Evolutionary conservation across 2,329 filamentous ascomycete species (phyloP).

Genomic region (Pyrenophora tritici-repentis): DNA sequence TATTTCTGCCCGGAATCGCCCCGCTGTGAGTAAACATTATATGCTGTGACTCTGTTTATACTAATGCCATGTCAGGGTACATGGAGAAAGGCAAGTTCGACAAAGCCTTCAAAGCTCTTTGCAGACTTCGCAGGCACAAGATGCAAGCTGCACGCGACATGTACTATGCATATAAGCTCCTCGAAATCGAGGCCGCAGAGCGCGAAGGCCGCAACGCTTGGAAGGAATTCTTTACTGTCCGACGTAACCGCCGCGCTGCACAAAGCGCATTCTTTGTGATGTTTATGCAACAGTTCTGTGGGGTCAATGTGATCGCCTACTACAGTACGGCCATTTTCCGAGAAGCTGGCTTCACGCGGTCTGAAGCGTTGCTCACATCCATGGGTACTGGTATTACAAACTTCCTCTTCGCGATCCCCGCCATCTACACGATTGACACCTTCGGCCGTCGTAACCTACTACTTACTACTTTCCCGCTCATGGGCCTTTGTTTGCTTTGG

Average conservation of each 20-base stretch:
- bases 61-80: conserved; percentile 21
- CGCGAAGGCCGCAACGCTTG: conserved; percentile 40
- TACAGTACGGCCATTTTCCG: conserved; percentile 32
- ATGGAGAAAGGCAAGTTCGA: conserved; percentile 45
- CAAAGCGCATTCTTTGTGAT: conserved; percentile 43
- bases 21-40: conserved; percentile 23
- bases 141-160: conserved; percentile 62
- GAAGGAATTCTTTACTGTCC: conserved; percentile 42
- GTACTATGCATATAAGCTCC: conserved; percentile 55
- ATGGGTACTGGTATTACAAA: conserved; percentile 54
- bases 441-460: conserved; percentile 52
- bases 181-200: conserved; percentile 43
- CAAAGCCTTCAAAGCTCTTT: conserved; percentile 44
- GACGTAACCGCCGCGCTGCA: conserved; percentile 42
- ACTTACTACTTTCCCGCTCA: conserved; percentile 54
- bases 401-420: conserved; percentile 53
- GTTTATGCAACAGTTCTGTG: conserved; percentile 46
- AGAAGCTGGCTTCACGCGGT: conserved; percentile 41
- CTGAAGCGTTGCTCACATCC: conserved; percentile 47
- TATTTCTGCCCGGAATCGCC: conserved; percentile 41
- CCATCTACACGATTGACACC: conserved; percentile 52
- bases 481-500: conserved; percentile 49
- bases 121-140: conserved; percentile 59
- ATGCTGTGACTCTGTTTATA: not conserved
- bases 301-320: conserved; percentile 20